These are phyloP conservation scores for Pythium aquatile DNA, from an alignment of 352 stramenopile species.

Conservation along the genomic window DNA sequence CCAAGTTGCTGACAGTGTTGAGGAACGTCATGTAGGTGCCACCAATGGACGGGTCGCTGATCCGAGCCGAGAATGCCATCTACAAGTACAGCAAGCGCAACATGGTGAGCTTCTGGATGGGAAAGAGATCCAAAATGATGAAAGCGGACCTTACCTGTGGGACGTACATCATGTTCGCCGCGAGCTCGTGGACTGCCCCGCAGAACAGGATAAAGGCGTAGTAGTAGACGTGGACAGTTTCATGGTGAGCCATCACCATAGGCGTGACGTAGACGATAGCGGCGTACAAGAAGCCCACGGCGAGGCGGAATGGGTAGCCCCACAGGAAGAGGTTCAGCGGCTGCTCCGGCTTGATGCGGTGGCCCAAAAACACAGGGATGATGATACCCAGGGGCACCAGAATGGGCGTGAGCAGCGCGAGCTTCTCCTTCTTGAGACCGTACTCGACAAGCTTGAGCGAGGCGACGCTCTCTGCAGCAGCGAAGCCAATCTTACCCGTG, in stretches of 20 bases:
- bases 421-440: slow-evolving; percentile 91
- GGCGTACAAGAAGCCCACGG: slow-evolving; percentile 82
- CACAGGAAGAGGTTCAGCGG: slow-evolving; percentile 76
- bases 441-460: slow-evolving; percentile 93
- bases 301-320: slow-evolving; percentile 86
- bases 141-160: slow-evolving; percentile 42
- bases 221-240: slow-evolving; percentile 75
- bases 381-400: slow-evolving; percentile 88
- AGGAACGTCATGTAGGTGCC: slow-evolving; percentile 99
- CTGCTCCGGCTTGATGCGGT: slow-evolving; percentile 64
- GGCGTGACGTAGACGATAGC: slow-evolving; percentile 80
- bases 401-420: slow-evolving; percentile 85
- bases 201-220: slow-evolving; percentile 72
- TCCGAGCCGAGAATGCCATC: slow-evolving; percentile 98
- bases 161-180: slow-evolving; percentile 92
- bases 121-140: not conserved
- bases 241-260: slow-evolving; percentile 66
- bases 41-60: slow-evolving; percentile 97
- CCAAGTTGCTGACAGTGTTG: slow-evolving; percentile 98
- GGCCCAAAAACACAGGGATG: slow-evolving; percentile 79
- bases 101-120: not conserved
- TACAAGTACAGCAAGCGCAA: slow-evolving; percentile 38
- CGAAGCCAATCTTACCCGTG: slow-evolving; percentile 92
- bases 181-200: slow-evolving; percentile 79
- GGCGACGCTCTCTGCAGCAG: slow-evolving; percentile 87